Evolutionary conservation across 1,284 basidiomycete genomes (phyloP).

Genomic region (Hymenochaete sp.): DNA sequence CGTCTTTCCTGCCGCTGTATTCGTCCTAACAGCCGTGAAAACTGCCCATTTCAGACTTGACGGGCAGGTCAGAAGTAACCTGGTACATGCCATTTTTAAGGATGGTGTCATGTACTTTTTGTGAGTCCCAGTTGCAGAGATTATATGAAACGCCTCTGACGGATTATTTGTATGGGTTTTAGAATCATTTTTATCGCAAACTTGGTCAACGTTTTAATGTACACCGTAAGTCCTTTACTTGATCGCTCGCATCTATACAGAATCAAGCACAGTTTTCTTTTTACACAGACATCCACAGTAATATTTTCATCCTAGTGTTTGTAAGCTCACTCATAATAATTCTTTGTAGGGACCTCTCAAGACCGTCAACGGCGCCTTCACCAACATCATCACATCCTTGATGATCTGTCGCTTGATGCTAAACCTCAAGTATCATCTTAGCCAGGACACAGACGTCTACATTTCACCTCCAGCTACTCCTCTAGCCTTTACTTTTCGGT

Average conservation of each 20-base stretch:
- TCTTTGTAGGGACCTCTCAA: no score
- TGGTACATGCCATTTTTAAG: conserved; percentile 8
- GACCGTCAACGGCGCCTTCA: conserved; percentile 1
- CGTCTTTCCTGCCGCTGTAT: conserved; percentile 14
- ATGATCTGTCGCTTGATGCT: conserved; percentile 4
- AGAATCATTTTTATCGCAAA: conserved; percentile 16
- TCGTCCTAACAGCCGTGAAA: conserved; percentile 10
- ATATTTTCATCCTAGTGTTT: no score
- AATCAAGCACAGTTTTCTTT: no score
- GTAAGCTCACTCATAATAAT: no score
- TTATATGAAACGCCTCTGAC: background rate
- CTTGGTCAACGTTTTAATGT: conserved; percentile 14
- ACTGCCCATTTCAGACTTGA: conserved; percentile 5
- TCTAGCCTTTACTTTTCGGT: no score
- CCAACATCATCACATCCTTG: background rate
- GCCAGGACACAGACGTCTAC: no score
- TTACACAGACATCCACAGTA: no score
- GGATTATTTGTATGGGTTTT: background rate
- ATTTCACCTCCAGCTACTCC: no score
- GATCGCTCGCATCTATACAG: no score
- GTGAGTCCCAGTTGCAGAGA: no score
- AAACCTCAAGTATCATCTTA: conserved; percentile 1
- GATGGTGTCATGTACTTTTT: conserved; percentile 16
- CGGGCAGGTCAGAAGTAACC: conserved; percentile 7
- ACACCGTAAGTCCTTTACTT: conserved; percentile 13